Conservation (phyloP, 345 rosid species). For the Populus euphratica region DNA sequence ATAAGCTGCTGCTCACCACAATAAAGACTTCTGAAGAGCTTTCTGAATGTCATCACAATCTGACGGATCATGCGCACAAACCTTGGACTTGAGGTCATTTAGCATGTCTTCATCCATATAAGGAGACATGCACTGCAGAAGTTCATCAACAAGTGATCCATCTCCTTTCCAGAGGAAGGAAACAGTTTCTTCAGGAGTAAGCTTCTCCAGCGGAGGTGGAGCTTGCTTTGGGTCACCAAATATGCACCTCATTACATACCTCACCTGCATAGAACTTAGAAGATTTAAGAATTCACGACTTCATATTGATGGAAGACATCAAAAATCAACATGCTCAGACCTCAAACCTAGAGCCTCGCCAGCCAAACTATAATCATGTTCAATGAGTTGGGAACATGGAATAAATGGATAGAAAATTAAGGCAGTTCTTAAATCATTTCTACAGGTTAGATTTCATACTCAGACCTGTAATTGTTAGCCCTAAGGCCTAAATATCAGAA, state of each 20-base stretch:
- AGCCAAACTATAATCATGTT: neutral
- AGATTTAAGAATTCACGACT: neutral
- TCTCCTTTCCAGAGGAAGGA: slow-evolving; percentile 84
- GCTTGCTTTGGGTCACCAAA: slow-evolving; percentile 92
- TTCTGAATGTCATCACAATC: slow-evolving; percentile 53
- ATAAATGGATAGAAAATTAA: neutral
- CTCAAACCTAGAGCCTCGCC: neutral
- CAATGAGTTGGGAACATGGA: neutral
- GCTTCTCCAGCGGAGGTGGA: slow-evolving; percentile 93
- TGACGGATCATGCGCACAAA: slow-evolving; percentile 67
- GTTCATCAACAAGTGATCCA: slow-evolving; percentile 84
- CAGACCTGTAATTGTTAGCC: neutral
- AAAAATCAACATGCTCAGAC: neutral
- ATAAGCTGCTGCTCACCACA: slow-evolving; percentile 65
- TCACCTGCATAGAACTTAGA: slow-evolving; percentile 51
- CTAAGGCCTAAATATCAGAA: neutral
- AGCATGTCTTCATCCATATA: slow-evolving; percentile 57
- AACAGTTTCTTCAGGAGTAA: slow-evolving; percentile 65
- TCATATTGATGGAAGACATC: slow-evolving; percentile 2
- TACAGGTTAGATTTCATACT: neutral
- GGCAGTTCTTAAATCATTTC: neutral
- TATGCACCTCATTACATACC: slow-evolving; percentile 88
- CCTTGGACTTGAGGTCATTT: slow-evolving; percentile 68
- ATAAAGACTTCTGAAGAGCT: slow-evolving; percentile 78
- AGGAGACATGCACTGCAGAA: slow-evolving; percentile 75